Conservation (phyloP, 768 basidiomycete species). For the Podaxis sp. region DNA sequence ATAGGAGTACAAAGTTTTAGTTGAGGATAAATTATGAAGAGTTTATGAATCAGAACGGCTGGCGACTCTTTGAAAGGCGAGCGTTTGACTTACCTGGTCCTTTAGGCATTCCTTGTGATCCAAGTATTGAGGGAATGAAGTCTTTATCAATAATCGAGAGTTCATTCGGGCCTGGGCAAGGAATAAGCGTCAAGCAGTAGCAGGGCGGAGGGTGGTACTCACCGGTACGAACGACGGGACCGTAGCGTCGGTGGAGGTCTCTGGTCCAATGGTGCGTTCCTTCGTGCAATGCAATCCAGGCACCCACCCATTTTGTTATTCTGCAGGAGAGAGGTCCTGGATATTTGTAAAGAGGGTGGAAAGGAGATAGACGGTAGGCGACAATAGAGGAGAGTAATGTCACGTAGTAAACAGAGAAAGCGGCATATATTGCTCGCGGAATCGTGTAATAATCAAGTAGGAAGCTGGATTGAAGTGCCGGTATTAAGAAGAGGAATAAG, state of each 20-base stretch:
- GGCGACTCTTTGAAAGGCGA: background rate
- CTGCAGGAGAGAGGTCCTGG: conserved; percentile 35
- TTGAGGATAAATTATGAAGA: too few species aligned
- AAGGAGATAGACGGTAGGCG: conserved; percentile 36
- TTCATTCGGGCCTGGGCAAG: conserved; percentile 48
- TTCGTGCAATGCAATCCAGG: conserved; percentile 22
- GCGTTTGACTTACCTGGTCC: conserved; percentile 41
- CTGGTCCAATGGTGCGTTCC: conserved; percentile 28
- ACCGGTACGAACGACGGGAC: conserved; percentile 38
- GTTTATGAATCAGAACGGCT: background rate
- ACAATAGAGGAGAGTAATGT: conserved; percentile 17
- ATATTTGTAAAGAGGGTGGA: conserved; percentile 36
- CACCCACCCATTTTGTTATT: conserved; percentile 26
- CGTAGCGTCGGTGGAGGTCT: conserved; percentile 31
- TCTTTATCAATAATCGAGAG: conserved; percentile 44
- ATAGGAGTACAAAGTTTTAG: background rate
- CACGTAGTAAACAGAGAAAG: conserved; percentile 13
- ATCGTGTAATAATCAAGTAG: background rate
- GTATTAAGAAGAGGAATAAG: background rate
- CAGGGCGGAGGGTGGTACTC: conserved; percentile 21
- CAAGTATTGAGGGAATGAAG: conserved; percentile 43
- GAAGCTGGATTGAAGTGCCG: background rate
- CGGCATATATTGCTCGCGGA: background rate
- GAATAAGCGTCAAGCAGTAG: conserved; percentile 14
- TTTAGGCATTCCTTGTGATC: conserved; percentile 49